Conservation (phyloP, 139 green algal species). For the Auxenochlorella pyrenoidosa region DNA sequence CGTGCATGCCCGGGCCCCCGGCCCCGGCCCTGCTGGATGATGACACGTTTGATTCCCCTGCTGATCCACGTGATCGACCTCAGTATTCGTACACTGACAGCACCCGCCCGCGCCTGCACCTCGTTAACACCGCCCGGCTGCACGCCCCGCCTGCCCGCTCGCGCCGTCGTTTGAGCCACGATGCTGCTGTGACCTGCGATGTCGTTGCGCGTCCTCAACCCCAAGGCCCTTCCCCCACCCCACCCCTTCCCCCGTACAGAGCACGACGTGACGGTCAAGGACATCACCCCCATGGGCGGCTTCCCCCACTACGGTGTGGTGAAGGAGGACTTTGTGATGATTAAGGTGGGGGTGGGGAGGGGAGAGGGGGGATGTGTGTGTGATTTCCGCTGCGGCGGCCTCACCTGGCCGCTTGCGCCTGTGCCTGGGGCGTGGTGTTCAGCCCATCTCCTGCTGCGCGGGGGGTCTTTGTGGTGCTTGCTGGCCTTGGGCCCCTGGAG, state of each 20-base stretch:
- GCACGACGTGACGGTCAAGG: conserved; percentile 97
- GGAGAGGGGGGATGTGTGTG: too few relatives aligned
- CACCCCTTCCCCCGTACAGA: conserved; percentile 49
- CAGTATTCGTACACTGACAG: conserved; percentile 40
- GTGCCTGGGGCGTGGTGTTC: too few relatives aligned
- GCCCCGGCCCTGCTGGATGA: conserved; percentile 14
- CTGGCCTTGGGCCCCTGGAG: too few relatives aligned
- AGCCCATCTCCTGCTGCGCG: too few relatives aligned
- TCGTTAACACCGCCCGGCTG: neutral
- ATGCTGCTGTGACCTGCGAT: too few relatives aligned
- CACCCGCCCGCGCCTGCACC: neutral
- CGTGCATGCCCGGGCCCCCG: neutral
- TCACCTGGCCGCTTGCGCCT: too few relatives aligned
- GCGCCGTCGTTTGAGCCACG: too few relatives aligned
- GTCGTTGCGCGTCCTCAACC: too few relatives aligned
- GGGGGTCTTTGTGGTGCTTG: too few relatives aligned
- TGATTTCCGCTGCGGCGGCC: too few relatives aligned
- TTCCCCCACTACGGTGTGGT: conserved; percentile 99
- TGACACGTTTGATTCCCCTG: conserved; percentile 36
- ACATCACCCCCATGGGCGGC: conserved; percentile 99
- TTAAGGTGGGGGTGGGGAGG: conserved; percentile 96
- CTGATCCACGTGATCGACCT: conserved; percentile 32
- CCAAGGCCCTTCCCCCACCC: neutral
- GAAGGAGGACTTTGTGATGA: conserved; percentile 98
- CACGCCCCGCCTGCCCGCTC: neutral